A percentile compares a stretch with the other conserved stretches of the same genome.
Conservation (phyloP, 495 filamentous ascomycete genomes). For the Collariella sp. region DNA sequence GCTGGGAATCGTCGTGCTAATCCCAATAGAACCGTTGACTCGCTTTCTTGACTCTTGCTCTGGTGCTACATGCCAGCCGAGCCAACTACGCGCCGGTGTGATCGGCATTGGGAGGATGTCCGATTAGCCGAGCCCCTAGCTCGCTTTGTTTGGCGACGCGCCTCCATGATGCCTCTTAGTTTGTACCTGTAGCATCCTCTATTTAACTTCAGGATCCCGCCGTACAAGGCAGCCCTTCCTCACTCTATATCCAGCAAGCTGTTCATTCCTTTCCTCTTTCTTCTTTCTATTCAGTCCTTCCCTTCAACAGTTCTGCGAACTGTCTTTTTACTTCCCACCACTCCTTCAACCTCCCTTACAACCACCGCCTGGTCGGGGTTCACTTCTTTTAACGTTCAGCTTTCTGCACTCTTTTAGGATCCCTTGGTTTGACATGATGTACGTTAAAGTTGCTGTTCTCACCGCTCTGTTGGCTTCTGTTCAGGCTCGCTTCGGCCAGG, state of each 20-base stretch:
- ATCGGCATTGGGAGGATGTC: slow-evolving; percentile 24
- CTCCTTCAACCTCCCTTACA: slow-evolving; percentile 32
- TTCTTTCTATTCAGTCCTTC: slow-evolving; percentile 27
- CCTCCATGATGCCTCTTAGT: slow-evolving; percentile 11
- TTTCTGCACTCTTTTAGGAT: slow-evolving; percentile 15
- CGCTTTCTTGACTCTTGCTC: slow-evolving; percentile 14
- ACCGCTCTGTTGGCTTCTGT: slow-evolving; percentile 38
- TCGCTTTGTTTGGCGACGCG: slow-evolving; percentile 14
- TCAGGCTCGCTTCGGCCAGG: slow-evolving; percentile 50
- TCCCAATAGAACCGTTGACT: not conserved
- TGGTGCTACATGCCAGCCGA: slow-evolving; percentile 20
- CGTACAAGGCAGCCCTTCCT: slow-evolving; percentile 27
- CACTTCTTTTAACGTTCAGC: slow-evolving; percentile 22
- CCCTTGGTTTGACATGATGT: slow-evolving; percentile 33
- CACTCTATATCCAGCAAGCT: slow-evolving; percentile 29
- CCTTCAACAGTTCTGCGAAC: slow-evolving; percentile 44
- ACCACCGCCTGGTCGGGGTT: slow-evolving; percentile 34
- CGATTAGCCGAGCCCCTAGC: slow-evolving; percentile 14
- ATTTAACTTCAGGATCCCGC: slow-evolving; percentile 22
- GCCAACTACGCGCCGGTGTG: too few species aligned
- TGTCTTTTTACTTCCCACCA: slow-evolving; percentile 34
- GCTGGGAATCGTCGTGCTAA: slow-evolving; percentile 2
- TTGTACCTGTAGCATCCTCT: not conserved
- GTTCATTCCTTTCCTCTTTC: slow-evolving; percentile 12
- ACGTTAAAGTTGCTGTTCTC: slow-evolving; percentile 35